phyloP scores from a whole-genome alignment of 2,329 filamentous ascomycete species.

The Pseudogymnoascus sp. region DNA sequence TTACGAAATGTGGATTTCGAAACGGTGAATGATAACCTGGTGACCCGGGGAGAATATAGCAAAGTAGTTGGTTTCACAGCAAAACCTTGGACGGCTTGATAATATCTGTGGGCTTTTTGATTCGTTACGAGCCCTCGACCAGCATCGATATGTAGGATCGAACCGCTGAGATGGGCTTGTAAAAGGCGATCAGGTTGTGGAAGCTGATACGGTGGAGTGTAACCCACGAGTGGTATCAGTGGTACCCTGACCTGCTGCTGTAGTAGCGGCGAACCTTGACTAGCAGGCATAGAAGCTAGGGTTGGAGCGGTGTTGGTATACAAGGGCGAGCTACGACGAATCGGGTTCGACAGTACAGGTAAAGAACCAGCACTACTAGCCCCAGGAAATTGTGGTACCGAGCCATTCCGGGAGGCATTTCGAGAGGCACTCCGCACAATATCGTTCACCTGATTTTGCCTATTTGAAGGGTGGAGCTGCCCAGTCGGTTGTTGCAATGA shows the following conservation, averaged over 20 bases:
- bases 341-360: background rate
- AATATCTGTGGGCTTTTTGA: slow-evolving; percentile 30
- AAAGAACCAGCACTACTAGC: background rate
- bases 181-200: slow-evolving; percentile 45
- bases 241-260: background rate
- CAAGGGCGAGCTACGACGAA: background rate
- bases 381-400: background rate
- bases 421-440: background rate
- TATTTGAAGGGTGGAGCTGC: no score
- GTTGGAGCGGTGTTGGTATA: background rate
- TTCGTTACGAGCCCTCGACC: slow-evolving; percentile 21
- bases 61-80: slow-evolving; percentile 38
- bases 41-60: slow-evolving; percentile 24
- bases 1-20: slow-evolving; percentile 15
- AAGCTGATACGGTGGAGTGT: slow-evolving; percentile 19
- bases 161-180: slow-evolving; percentile 50
- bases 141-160: slow-evolving; percentile 31
- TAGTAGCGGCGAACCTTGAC: background rate
- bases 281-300: background rate
- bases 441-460: background rate
- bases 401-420: background rate
- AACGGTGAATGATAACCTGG: slow-evolving; percentile 31
- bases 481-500: background rate
- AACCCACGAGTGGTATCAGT: background rate
- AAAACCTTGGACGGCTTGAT: slow-evolving; percentile 51